Evolutionary conservation across 2,329 filamentous ascomycete species (phyloP).

Genomic region (Colletotrichum somersetense): DNA sequence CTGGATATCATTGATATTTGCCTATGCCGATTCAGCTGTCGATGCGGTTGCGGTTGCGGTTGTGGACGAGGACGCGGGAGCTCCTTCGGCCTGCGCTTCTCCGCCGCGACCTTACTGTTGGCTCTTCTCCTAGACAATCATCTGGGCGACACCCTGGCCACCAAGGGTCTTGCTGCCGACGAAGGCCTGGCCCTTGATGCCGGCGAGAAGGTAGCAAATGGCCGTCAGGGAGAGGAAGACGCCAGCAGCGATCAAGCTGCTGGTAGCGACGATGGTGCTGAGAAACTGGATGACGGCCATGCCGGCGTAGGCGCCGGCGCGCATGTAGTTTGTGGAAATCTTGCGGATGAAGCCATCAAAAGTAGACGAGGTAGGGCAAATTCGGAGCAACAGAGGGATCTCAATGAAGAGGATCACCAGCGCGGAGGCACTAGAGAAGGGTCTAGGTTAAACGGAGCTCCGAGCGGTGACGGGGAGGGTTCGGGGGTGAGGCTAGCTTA

Average conservation of each 20-base stretch:
- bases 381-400: conserved; percentile 93
- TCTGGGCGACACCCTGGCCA: conserved; percentile 93
- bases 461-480: not conserved
- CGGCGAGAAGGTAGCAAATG: conserved; percentile 84
- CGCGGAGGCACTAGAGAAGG: conserved; percentile 69
- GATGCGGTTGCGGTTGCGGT: not conserved
- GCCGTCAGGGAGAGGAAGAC: conserved; percentile 83
- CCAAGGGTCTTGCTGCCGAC: conserved; percentile 96
- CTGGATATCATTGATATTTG: conserved; percentile 37
- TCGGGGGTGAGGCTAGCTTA: conserved; percentile 52
- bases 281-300: conserved; percentile 90
- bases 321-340: conserved; percentile 97
- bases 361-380: conserved; percentile 91
- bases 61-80: conserved; percentile 1
- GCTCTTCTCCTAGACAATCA: conserved; percentile 81
- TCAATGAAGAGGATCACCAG: conserved; percentile 88
- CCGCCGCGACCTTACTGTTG: conserved; percentile 10
- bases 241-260: conserved; percentile 87
- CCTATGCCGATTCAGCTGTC: conserved; percentile 17
- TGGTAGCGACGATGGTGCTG: conserved; percentile 74
- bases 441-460: conserved; percentile 1
- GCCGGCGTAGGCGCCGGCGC: conserved; percentile 84
- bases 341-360: conserved; percentile 93
- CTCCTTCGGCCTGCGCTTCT: conserved; percentile 6
- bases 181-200: conserved; percentile 85